Evolutionary conservation across 2,329 filamentous ascomycete genomes (phyloP).

Genomic region (Colletotrichum tropicale): DNA sequence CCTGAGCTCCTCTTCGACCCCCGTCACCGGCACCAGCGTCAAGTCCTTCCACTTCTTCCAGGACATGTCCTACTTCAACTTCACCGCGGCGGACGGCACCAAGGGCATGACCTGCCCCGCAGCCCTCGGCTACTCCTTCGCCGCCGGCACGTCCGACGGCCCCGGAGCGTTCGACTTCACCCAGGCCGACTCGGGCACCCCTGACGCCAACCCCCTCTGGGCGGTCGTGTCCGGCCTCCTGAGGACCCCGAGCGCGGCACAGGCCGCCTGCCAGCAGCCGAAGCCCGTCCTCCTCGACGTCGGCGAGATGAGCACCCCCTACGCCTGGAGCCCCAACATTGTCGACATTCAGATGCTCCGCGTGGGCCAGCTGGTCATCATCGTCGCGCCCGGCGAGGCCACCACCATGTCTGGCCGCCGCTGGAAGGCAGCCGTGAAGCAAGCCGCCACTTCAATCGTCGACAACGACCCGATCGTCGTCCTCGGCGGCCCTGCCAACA

Average conservation of each 20-base stretch:
- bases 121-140: conserved; percentile 89
- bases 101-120: conserved; percentile 80
- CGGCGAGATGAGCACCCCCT: conserved; percentile 78
- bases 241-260: conserved; percentile 71
- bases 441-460: conserved; percentile 50
- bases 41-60: conserved; percentile 86
- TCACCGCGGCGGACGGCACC: conserved; percentile 75
- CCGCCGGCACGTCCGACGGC: conserved; percentile 89
- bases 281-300: conserved; percentile 91
- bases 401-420: conserved; percentile 91
- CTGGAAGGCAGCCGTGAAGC: conserved; percentile 76
- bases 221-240: conserved; percentile 74
- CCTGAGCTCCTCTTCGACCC: conserved; percentile 48
- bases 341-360: conserved; percentile 88
- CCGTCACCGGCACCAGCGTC: conserved; percentile 68
- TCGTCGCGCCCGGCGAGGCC: conserved; percentile 85
- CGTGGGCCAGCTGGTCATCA: conserved; percentile 82
- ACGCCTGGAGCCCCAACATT: conserved; percentile 89
- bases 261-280: conserved; percentile 76
- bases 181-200: conserved; percentile 78
- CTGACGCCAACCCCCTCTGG: conserved; percentile 78
- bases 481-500: conserved; percentile 87
- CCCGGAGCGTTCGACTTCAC: conserved; percentile 94
- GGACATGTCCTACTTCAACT: conserved; percentile 78
- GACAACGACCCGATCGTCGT: conserved; percentile 73